A percentile compares a stretch with the other conserved stretches of the same genome.
phyloP scores from a whole-genome alignment of 805 yeast genomes.

The Schwanniomyces sp. region DNA sequence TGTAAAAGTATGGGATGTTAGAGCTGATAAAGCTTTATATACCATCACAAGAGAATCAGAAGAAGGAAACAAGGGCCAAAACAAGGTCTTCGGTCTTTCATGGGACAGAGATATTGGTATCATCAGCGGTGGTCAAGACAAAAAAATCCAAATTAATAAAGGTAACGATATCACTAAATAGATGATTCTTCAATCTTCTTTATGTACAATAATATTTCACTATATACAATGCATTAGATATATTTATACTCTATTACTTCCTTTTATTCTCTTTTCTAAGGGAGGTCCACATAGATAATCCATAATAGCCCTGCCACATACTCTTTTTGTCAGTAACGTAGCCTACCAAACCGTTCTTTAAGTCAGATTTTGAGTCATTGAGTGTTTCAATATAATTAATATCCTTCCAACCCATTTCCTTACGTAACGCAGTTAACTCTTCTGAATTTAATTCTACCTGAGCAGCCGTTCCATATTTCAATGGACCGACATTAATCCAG shows the following conservation, averaged over 20 bases:
- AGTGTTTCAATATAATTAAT: conserved; percentile 11
- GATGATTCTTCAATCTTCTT: background rate
- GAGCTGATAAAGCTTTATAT: conserved; percentile 80
- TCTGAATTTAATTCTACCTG: conserved; percentile 69
- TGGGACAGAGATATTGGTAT: conserved; percentile 84
- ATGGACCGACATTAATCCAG: conserved; percentile 93
- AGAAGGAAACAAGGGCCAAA: conserved; percentile 40
- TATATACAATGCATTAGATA: conserved; percentile 4
- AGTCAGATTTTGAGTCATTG: conserved; percentile 4
- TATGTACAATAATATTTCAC: conserved; percentile 2
- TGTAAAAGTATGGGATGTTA: conserved; percentile 91
- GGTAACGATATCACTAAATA: conserved; percentile 27
- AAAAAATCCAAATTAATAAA: conserved; percentile 81
- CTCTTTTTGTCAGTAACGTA: conserved; percentile 67
- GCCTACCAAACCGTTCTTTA: conserved; percentile 44
- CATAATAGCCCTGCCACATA: conserved; percentile 78
- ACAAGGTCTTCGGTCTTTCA: conserved; percentile 80
- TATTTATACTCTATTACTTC: background rate
- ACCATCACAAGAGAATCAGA: conserved; percentile 74
- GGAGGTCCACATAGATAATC: conserved; percentile 58
- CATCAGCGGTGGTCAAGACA: conserved; percentile 92
- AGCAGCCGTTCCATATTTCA: conserved; percentile 88
- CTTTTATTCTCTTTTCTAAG: conserved; percentile 26
- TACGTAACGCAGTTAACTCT: conserved; percentile 60
- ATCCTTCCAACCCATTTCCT: conserved; percentile 61